phyloP scores from a whole-genome alignment of 2,329 filamentous ascomycete species.

The Microcyclosporella mali region DNA sequence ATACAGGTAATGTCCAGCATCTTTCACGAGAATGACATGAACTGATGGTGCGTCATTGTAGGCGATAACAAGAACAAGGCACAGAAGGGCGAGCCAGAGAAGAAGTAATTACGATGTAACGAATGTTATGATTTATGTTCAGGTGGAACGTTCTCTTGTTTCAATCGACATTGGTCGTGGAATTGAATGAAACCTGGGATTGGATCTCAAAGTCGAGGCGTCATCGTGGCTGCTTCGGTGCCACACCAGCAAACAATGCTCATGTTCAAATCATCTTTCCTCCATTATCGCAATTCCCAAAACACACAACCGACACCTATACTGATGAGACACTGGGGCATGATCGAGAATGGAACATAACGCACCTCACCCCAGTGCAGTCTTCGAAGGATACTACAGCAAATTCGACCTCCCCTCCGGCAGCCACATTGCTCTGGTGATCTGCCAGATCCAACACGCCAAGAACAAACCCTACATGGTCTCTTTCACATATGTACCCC shows the following conservation, averaged over 20 bases:
- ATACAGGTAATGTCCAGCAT: constrained; percentile 14
- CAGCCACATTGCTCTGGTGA: constrained; percentile 41
- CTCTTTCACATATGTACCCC: constrained; percentile 46
- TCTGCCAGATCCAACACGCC: constrained; percentile 43
- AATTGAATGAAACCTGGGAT: too few relatives aligned
- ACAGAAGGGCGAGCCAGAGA: constrained; percentile 29
- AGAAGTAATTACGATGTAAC: constrained; percentile 18
- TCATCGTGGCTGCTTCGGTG: too few relatives aligned
- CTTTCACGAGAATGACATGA: too few relatives aligned
- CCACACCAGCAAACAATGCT: too few relatives aligned
- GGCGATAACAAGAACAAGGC: constrained; percentile 20
- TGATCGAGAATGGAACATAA: constrained; percentile 36
- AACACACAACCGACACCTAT: too few relatives aligned
- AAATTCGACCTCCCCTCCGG: constrained; percentile 45
- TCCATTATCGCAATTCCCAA: too few relatives aligned
- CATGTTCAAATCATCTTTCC: too few relatives aligned
- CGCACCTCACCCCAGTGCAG: constrained; percentile 36
- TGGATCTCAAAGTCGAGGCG: too few relatives aligned
- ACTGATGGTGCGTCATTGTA: too few relatives aligned
- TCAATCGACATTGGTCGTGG: too few relatives aligned
- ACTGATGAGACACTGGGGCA: too few relatives aligned
- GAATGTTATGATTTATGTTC: background rate
- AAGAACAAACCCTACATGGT: constrained; percentile 38
- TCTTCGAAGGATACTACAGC: constrained; percentile 48
- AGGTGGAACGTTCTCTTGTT: too few relatives aligned